Evolutionary conservation across 2,329 filamentous ascomycete species (phyloP).

Genomic region (Penicillium olsonii): DNA sequence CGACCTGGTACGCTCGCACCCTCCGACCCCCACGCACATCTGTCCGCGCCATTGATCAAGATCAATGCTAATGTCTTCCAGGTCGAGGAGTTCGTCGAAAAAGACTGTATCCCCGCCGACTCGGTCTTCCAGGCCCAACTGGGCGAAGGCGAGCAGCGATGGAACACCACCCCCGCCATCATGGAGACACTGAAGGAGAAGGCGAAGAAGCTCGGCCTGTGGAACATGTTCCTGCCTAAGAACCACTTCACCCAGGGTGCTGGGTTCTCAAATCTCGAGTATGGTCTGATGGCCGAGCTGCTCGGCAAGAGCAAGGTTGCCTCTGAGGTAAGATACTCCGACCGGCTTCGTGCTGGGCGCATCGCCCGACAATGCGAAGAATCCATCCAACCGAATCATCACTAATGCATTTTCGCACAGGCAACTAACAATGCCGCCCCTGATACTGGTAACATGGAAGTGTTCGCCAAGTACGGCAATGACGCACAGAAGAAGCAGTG

Average conservation of each 20-base stretch:
- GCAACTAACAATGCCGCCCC: slow-evolving; percentile 88
- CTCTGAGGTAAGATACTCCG: slow-evolving; percentile 58
- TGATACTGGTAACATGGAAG: slow-evolving; percentile 95
- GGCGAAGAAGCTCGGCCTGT: slow-evolving; percentile 80
- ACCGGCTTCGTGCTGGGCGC: background rate
- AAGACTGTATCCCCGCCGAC: slow-evolving; percentile 89
- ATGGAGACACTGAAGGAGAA: slow-evolving; percentile 88
- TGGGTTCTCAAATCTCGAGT: slow-evolving; percentile 93
- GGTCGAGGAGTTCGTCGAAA: slow-evolving; percentile 95
- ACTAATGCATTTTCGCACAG: too few relatives aligned
- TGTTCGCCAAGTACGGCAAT: slow-evolving; percentile 86
- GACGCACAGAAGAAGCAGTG: slow-evolving; percentile 81
- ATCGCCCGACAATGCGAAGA: too few relatives aligned
- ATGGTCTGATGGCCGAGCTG: slow-evolving; percentile 96
- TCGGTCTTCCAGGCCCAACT: slow-evolving; percentile 77
- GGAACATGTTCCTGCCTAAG: slow-evolving; percentile 98
- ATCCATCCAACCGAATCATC: too few relatives aligned
- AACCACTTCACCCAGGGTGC: slow-evolving; percentile 94
- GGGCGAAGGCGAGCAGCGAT: slow-evolving; percentile 73
- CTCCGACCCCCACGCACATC: background rate
- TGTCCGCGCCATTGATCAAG: too few relatives aligned
- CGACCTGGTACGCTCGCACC: slow-evolving; percentile 60
- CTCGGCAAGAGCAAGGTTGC: slow-evolving; percentile 82
- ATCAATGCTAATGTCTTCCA: slow-evolving; percentile 28
- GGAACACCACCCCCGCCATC: slow-evolving; percentile 75